phyloP scores from a whole-genome alignment of 2,329 filamentous ascomycete genomes.

The Mariannaea elegans region DNA sequence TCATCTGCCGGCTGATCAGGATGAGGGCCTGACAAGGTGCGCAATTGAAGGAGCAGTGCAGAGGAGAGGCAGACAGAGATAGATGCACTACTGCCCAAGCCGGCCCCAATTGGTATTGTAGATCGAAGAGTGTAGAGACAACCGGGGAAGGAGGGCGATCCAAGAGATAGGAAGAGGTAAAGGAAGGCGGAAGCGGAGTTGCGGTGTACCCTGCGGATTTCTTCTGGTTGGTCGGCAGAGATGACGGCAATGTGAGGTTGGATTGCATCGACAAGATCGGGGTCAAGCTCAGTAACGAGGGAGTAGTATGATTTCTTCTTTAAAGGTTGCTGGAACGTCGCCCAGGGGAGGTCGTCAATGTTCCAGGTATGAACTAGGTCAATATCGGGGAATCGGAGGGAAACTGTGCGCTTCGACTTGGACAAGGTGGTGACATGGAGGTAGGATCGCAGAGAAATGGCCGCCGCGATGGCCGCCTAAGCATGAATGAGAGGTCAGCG shows the following conservation, averaged over 20 bases:
- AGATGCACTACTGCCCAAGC: slow-evolving; percentile 92
- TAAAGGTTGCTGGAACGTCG: slow-evolving; percentile 76
- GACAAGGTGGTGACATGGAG: slow-evolving; percentile 94
- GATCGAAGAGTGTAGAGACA: slow-evolving; percentile 92
- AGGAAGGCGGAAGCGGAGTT: slow-evolving; percentile 86
- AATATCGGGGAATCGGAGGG: slow-evolving; percentile 90
- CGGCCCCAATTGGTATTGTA: slow-evolving; percentile 91
- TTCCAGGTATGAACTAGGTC: slow-evolving; percentile 91
- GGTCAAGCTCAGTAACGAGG: slow-evolving; percentile 83
- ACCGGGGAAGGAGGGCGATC: slow-evolving; percentile 78
- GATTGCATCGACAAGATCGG: slow-evolving; percentile 81
- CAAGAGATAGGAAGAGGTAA: slow-evolving; percentile 90
- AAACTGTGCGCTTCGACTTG: slow-evolving; percentile 89
- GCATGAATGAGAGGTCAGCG: slow-evolving; percentile 29
- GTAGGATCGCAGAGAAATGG: slow-evolving; percentile 94
- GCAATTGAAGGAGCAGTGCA: slow-evolving; percentile 86
- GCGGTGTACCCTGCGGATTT: slow-evolving; percentile 84
- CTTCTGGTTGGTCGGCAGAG: slow-evolving; percentile 71
- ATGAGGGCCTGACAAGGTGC: slow-evolving; percentile 88
- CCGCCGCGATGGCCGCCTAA: slow-evolving; percentile 89
- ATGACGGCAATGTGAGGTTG: slow-evolving; percentile 80
- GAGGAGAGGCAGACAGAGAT: slow-evolving; percentile 89
- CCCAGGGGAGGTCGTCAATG: slow-evolving; percentile 91
- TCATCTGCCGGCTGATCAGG: slow-evolving; percentile 89
- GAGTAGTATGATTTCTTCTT: slow-evolving; percentile 98